Evolutionary conservation across 768 basidiomycete genomes (phyloP).

Genomic region (Candolleomyces efflorescens): DNA sequence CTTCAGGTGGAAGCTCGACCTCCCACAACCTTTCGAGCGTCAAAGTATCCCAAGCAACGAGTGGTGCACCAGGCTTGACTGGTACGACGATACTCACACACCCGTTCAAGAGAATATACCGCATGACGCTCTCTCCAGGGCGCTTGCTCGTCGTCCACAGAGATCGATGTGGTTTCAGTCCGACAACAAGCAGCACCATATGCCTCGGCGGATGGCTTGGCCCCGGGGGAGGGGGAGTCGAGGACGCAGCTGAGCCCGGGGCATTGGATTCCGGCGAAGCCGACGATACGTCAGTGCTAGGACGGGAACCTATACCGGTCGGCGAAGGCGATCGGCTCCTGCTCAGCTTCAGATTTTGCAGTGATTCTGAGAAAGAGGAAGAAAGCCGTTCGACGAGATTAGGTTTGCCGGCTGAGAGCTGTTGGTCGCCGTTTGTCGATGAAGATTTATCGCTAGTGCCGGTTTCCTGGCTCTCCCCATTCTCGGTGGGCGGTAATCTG

Average conservation of each 20-base stretch:
- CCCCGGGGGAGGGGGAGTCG: background rate
- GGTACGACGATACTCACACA: slow-evolving; percentile 58
- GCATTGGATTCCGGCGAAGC: background rate
- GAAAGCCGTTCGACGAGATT: background rate
- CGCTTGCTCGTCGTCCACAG: slow-evolving; percentile 58
- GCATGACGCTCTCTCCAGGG: slow-evolving; percentile 58
- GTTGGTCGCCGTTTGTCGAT: too few species aligned
- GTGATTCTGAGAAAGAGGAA: background rate
- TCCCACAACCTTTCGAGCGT: slow-evolving; percentile 58
- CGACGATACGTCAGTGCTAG: background rate
- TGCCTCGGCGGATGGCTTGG: slow-evolving; percentile 37
- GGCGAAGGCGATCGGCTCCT: too few species aligned
- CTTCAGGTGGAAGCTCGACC: slow-evolving; percentile 37
- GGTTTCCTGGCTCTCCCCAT: slow-evolving; percentile 11
- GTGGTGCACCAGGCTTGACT: slow-evolving; percentile 55
- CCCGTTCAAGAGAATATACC: slow-evolving; percentile 58
- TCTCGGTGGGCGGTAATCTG: slow-evolving; percentile 15
- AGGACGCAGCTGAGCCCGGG: background rate
- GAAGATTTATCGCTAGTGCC: slow-evolving; percentile 10
- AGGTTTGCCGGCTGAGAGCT: too few species aligned
- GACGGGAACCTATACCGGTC: too few species aligned
- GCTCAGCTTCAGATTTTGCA: too few species aligned
- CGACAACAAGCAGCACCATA: slow-evolving; percentile 51
- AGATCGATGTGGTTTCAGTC: slow-evolving; percentile 56
- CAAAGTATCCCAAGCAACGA: slow-evolving; percentile 59